Evolutionary conservation across 768 basidiomycete genomes (phyloP), one percentile per base, ranked within the genome.

Genomic region (Rhodotorula graminis): DNA sequence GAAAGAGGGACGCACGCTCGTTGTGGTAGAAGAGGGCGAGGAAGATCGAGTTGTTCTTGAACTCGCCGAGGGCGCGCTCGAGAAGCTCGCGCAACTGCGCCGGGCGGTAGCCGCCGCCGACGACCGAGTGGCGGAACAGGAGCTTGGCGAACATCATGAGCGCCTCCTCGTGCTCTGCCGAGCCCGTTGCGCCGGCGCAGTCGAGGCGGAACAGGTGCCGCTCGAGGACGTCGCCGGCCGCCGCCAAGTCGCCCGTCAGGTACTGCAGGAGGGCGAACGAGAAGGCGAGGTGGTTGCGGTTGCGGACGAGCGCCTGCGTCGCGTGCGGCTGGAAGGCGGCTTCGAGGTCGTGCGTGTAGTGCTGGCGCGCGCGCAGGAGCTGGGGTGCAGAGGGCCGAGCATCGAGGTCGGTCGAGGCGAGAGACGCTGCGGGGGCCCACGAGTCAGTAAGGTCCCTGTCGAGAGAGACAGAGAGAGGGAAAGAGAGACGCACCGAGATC

Each of bases 21-120:
- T 80, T 81, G 55, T 68, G 73, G 15, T 81, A 78, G 69, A 80
- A 81, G n/a, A 82, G 71, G 14, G 74, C 70, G 12, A 81, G 78
- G 74, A 84, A 81, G 15, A 78, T 63, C 15, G 81, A 81, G 72
- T 83, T 83, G 76, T 80, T 79, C 29, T 82, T 81, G 69, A 80
- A 84, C 18, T 64, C 59, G 3, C 59, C 57, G 40, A 82, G 75
- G 8, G 80, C 81, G 8, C 73, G 66, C 64, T 83, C 82, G 31
- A 83, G 76, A 6, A 80, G 64, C 10, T 72, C 69, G 1, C 83
- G 77, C 31, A 80, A 37, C 23, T 78, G 69, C 0, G 69, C 71
- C 0, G 82, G 80, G 11, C 74, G 77, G 69, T 80, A 78, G 0
- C 77, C 58, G 12, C 60, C 68, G 64, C 72, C 56, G 40, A 75